phyloP scores from a whole-genome alignment of 345 rosid species.

The Sapria himalayana region DNA sequence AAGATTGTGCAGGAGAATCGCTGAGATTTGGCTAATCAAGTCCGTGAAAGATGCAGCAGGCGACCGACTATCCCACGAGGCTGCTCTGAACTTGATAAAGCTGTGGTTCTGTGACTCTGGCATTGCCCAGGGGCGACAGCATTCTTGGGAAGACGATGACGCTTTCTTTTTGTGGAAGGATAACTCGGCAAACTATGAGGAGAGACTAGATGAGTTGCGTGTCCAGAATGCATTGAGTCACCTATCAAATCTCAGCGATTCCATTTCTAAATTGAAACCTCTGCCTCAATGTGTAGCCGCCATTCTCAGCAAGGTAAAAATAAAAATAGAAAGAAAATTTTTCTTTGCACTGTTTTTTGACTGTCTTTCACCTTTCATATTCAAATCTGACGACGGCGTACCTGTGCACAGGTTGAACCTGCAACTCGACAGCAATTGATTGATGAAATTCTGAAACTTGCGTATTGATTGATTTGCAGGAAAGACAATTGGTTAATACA shows the following conservation, averaged over 20 bases:
- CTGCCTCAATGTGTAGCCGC: conserved; percentile 77
- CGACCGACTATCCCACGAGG: conserved; percentile 33
- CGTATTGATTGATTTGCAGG: too few relatives aligned
- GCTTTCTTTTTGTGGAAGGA: conserved; percentile 74
- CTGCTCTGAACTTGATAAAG: conserved; percentile 47
- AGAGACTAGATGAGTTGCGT: conserved; percentile 46
- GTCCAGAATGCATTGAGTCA: conserved; percentile 53
- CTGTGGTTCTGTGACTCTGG: conserved; percentile 60
- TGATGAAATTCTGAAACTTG: conserved; percentile 32
- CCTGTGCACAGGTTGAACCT: conserved; percentile 94
- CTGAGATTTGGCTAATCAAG: conserved; percentile 51
- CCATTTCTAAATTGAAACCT: conserved; percentile 47
- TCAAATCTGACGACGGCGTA: too few relatives aligned
- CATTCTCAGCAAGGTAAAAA: conserved; percentile 76
- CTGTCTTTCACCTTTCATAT: too few relatives aligned
- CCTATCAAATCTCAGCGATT: conserved; percentile 43
- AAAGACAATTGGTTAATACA: too few relatives aligned
- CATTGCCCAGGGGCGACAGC: conserved; percentile 28
- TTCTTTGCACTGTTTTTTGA: too few relatives aligned
- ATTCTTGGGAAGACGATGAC: conserved; percentile 62
- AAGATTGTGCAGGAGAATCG: conserved; percentile 51
- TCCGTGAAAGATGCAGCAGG: conserved; percentile 49
- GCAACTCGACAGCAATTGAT: conserved; percentile 30
- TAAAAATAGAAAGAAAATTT: too few relatives aligned
- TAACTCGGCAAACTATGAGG: conserved; percentile 31